Conservation (phyloP, 306 rosid genomes). For the Malus domestica region DNA sequence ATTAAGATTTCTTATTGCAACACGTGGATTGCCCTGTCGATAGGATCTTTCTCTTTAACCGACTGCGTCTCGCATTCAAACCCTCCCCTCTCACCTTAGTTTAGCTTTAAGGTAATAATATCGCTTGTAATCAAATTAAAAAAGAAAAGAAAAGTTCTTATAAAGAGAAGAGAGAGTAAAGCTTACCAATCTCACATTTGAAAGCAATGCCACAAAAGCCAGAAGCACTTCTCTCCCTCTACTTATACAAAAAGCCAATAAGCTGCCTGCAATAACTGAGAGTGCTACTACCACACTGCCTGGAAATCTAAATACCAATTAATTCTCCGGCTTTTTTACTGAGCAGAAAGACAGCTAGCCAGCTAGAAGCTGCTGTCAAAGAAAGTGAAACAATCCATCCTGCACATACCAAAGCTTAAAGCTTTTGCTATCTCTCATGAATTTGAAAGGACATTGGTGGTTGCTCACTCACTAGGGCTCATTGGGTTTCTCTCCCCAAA, state of each 20-base stretch:
- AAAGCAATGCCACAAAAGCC: slow-evolving; percentile 14
- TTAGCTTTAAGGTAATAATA: neutral
- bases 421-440: slow-evolving; percentile 16
- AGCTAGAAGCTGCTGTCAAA: slow-evolving; percentile 69
- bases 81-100: neutral
- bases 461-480: slow-evolving; percentile 36
- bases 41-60: too few relatives aligned
- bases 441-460: slow-evolving; percentile 60
- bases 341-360: slow-evolving; percentile 34
- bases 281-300: slow-evolving; percentile 36
- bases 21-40: too few relatives aligned
- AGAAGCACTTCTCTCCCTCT: slow-evolving; percentile 6
- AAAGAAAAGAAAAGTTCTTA: neutral
- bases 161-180: neutral
- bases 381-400: slow-evolving; percentile 41
- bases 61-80: too few relatives aligned
- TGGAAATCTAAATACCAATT: slow-evolving; percentile 53
- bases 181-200: slow-evolving; percentile 1
- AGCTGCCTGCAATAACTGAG: neutral
- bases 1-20: too few relatives aligned
- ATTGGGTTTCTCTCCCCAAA: slow-evolving; percentile 48
- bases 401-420: slow-evolving; percentile 11
- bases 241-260: slow-evolving; percentile 8
- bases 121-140: too few relatives aligned
- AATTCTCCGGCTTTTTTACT: slow-evolving; percentile 58